Evolutionary conservation across 2,329 filamentous ascomycete species (phyloP).

Genomic region (Cordyceps cicadae): DNA sequence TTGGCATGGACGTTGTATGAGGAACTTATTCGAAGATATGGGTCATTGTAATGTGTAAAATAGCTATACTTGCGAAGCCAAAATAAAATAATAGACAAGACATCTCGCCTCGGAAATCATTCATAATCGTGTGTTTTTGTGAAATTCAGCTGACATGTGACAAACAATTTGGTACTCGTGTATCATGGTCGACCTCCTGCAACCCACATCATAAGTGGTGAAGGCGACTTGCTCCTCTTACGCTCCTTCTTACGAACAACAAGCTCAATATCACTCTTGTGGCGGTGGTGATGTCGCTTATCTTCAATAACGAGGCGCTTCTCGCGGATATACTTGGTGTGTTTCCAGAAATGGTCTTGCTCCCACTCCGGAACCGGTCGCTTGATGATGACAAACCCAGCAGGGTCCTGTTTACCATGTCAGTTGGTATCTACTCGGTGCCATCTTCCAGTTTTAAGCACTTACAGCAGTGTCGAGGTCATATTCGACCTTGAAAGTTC

Average conservation of each 20-base stretch:
- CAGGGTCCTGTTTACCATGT: slow-evolving; percentile 43
- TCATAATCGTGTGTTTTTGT: neutral
- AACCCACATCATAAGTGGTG: slow-evolving; percentile 46
- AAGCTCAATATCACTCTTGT: slow-evolving; percentile 40
- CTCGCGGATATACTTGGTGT: slow-evolving; percentile 58
- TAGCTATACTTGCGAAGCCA: neutral
- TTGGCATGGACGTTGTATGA: slow-evolving; percentile 97
- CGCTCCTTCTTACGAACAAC: slow-evolving; percentile 48
- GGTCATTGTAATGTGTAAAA: slow-evolving; percentile 13
- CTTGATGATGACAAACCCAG: slow-evolving; percentile 65
- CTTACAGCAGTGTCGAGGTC: slow-evolving; percentile 46
- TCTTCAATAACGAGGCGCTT: slow-evolving; percentile 43
- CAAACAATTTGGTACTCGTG: neutral
- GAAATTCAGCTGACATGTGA: neutral
- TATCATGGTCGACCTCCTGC: slow-evolving; percentile 35
- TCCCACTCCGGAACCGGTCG: slow-evolving; percentile 63
- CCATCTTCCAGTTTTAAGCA: neutral
- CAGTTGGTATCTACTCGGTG: slow-evolving; percentile 22
- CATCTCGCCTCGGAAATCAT: neutral
- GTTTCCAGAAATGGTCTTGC: slow-evolving; percentile 63
- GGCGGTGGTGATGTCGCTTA: slow-evolving; percentile 33
- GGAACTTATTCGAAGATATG: slow-evolving; percentile 65
- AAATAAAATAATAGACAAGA: neutral
- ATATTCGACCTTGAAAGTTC: slow-evolving; percentile 47
- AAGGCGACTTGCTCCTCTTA: slow-evolving; percentile 48